These are phyloP conservation scores for Takashimella koratensis DNA, from an alignment of 1,284 basidiomycete species.

Conservation along the genomic window DNA sequence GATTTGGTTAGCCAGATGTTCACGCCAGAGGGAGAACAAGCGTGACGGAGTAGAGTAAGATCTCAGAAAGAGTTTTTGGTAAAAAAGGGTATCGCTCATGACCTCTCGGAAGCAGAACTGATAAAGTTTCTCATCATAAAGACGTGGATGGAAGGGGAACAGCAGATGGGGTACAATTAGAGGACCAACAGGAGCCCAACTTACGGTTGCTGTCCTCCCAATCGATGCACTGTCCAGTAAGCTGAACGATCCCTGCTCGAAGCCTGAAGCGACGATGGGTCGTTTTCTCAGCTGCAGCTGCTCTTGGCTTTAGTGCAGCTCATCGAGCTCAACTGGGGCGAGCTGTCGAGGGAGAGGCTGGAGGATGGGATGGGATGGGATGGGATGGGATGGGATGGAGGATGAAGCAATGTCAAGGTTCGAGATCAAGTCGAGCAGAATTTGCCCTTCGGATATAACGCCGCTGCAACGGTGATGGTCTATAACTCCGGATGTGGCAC, in stretches of 20 bases:
- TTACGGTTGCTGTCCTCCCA: too few relatives aligned
- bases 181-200: too few relatives aligned
- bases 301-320: too few relatives aligned
- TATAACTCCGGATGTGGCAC: slow-evolving; percentile 2
- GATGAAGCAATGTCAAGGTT: neutral
- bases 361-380: neutral
- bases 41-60: too few relatives aligned
- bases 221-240: too few relatives aligned
- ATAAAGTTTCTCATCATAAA: slow-evolving; percentile 39
- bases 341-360: neutral
- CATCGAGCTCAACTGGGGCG: too few relatives aligned
- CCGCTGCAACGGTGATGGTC: neutral
- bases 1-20: too few relatives aligned
- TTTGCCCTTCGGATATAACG: neutral
- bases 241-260: too few relatives aligned
- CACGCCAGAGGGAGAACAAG: too few relatives aligned
- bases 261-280: too few relatives aligned
- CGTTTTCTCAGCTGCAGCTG: too few relatives aligned
- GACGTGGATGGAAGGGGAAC: slow-evolving; percentile 8
- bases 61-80: slow-evolving; percentile 44
- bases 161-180: slow-evolving; percentile 3
- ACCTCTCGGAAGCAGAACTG: slow-evolving; percentile 50
- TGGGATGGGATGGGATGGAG: neutral
- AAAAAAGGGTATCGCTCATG: slow-evolving; percentile 45
- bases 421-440: neutral